A percentile compares a stretch with the other conserved stretches of the same genome.
phyloP scores from a whole-genome alignment of 345 rosid genomes.

The Euclidium syriacum region DNA sequence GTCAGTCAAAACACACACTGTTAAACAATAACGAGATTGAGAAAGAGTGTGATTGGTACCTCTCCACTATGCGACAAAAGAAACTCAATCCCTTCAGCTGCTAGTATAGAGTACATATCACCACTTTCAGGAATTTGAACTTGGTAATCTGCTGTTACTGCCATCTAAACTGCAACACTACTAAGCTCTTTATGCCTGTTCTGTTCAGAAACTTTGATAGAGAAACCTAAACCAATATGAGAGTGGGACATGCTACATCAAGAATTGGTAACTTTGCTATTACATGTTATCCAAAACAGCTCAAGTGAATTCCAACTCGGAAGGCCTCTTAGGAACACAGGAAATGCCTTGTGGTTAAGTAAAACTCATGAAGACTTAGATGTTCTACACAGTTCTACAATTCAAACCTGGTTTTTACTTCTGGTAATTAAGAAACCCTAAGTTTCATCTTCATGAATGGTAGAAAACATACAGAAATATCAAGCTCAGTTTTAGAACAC shows the following conservation, averaged over 20 bases:
- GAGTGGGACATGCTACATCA: background rate
- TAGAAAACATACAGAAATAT: background rate
- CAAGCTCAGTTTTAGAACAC: background rate
- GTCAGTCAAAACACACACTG: background rate
- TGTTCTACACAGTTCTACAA: background rate
- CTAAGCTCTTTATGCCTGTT: background rate
- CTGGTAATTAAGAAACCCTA: background rate
- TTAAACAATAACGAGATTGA: background rate
- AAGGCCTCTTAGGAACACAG: background rate
- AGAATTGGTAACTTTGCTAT: background rate
- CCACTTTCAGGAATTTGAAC: constrained; percentile 13
- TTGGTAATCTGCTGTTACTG: constrained; percentile 27
- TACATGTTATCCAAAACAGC: background rate
- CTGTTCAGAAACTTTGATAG: background rate
- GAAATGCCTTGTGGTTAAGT: background rate
- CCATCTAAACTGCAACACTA: constrained; percentile 34
- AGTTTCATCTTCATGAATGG: background rate
- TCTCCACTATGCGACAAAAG: constrained; percentile 48
- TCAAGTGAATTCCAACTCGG: background rate
- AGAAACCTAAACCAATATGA: constrained; percentile 10
- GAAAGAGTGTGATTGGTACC: constrained; percentile 29
- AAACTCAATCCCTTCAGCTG: constrained; percentile 54
- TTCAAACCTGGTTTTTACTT: background rate
- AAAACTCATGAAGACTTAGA: background rate
- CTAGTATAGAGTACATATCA: constrained; percentile 38